Evolutionary conservation across 2,329 filamentous ascomycete species (phyloP), one percentile per base, ranked within the genome.

Genomic region (Xylaria multiplex): DNA sequence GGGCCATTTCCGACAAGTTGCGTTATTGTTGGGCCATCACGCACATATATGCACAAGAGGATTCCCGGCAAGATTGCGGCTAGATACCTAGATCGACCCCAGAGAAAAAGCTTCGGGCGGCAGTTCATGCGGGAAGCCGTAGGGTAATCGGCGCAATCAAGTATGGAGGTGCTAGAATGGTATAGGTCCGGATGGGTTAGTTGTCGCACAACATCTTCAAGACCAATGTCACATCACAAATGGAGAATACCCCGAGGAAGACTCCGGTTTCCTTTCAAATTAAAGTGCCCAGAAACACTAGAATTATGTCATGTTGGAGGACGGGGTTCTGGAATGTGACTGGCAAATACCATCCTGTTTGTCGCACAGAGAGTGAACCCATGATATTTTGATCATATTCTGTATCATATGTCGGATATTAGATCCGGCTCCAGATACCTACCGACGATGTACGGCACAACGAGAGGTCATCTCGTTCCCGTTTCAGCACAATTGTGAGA

Each of bases 111-210:
- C 14, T 22, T 16, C 8, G 37, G 24, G 37, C 27, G 40, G 43
- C 16, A 43, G 61, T 61, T 67, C 61, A 60, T 53, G 61, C 57
- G 32, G 45, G 40, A 43, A 58, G 37, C 65, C 56, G 56, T 48
- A 13, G 19, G 40, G 19, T 56, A 40, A 42, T 49, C 14, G 45
- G 35, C 60, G 43, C 19, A 46, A 46, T 46, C 11, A 16, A 45
- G 52, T 45, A 52, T 53, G 19, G 52, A 43, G n/a, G 3, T 49
- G 19, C 49, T n/a, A 40, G 53, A 22, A 22, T 8, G n/a, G 27
- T 3, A 32, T 11, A 40, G 40, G 3, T n/a, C 30, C n/a, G 30
- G 9, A 40, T 50, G 24, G 30, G 5, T 27, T 27, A 32, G 16
- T 22, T 14, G n/a, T 53, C 5, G 19, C 14, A 35, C 19, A 45